Evolutionary conservation across 345 rosid species (phyloP).

Genomic region (Gossypium ekmanianum): DNA sequence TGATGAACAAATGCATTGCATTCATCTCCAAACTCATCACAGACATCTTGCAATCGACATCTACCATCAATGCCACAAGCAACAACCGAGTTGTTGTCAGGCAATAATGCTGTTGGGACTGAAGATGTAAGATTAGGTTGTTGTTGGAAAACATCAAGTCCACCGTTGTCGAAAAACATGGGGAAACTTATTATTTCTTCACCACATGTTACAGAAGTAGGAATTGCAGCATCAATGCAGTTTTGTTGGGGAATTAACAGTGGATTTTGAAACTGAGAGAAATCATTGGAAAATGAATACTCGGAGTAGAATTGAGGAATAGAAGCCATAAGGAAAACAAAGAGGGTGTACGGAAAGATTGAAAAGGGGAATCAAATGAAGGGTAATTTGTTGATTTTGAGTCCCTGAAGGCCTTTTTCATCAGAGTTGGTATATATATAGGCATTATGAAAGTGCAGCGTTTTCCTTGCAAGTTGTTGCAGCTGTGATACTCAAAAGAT

Average conservation of each 20-base stretch:
- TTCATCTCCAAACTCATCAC: conserved; percentile 48
- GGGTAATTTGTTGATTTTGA: background rate
- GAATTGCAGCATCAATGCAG: background rate
- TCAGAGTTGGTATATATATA: background rate
- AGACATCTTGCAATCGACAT: conserved; percentile 26
- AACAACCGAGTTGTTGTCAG: conserved; percentile 15
- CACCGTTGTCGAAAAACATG: conserved; percentile 5
- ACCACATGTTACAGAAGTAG: conserved; percentile 9
- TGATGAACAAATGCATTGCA: conserved; percentile 40
- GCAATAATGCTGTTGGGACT: conserved; percentile 18
- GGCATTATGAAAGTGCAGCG: background rate
- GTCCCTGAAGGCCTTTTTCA: background rate
- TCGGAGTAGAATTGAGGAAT: background rate
- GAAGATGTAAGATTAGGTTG: conserved; percentile 25
- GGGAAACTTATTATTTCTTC: conserved; percentile 10
- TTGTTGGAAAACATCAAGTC: conserved; percentile 11
- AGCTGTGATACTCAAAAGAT: background rate
- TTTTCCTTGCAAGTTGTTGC: background rate
- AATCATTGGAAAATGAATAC: conserved; percentile 9
- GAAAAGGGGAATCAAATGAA: background rate
- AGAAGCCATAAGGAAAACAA: background rate
- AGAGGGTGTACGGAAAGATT: background rate
- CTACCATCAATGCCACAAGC: conserved; percentile 18
- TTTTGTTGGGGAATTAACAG: conserved; percentile 1
- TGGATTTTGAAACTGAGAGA: conserved; percentile 3